A percentile compares a stretch with the other conserved stretches of the same genome.
Conservation (phyloP, 805 yeast genomes). For the Pichia kluyveri region DNA sequence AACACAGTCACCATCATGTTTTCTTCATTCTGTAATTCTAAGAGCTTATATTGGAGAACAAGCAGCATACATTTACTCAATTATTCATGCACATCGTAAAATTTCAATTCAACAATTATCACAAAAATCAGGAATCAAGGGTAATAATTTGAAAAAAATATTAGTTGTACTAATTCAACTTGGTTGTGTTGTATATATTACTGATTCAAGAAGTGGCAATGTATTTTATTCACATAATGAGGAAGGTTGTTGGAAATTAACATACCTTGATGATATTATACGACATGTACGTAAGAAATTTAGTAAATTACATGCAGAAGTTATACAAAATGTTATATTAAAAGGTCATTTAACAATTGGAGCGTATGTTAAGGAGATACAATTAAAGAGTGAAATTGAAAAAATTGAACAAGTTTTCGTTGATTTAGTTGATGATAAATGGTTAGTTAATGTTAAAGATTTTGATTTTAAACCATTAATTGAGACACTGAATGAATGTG, state of each 20-base stretch:
- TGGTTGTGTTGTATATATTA: slow-evolving; percentile 52
- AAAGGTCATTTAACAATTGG: slow-evolving; percentile 54
- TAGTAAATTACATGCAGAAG: slow-evolving; percentile 40
- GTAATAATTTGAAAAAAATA: slow-evolving; percentile 47
- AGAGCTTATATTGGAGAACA: slow-evolving; percentile 59
- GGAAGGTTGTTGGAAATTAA: slow-evolving; percentile 50
- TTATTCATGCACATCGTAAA: slow-evolving; percentile 61
- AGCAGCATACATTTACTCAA: slow-evolving; percentile 54
- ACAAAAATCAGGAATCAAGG: slow-evolving; percentile 36
- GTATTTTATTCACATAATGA: slow-evolving; percentile 51
- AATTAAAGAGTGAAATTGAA: slow-evolving; percentile 13
- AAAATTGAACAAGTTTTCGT: slow-evolving; percentile 32
- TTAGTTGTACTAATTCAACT: slow-evolving; percentile 74
- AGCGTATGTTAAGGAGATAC: slow-evolving; percentile 35
- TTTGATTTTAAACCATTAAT: slow-evolving; percentile 23
- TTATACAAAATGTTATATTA: slow-evolving; percentile 60
- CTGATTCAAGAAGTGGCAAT: slow-evolving; percentile 29
- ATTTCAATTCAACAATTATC: slow-evolving; percentile 47
- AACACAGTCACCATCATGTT: slow-evolving; percentile 56
- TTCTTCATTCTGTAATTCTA: slow-evolving; percentile 44
- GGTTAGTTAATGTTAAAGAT: slow-evolving; percentile 39
- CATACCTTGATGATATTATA: slow-evolving; percentile 74
- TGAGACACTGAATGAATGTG: slow-evolving; percentile 27
- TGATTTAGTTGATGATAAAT: slow-evolving; percentile 38
- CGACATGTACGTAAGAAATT: slow-evolving; percentile 37